phyloP scores from a whole-genome alignment of 495 filamentous ascomycete species.

The Talaromyces trachyspermus region DNA sequence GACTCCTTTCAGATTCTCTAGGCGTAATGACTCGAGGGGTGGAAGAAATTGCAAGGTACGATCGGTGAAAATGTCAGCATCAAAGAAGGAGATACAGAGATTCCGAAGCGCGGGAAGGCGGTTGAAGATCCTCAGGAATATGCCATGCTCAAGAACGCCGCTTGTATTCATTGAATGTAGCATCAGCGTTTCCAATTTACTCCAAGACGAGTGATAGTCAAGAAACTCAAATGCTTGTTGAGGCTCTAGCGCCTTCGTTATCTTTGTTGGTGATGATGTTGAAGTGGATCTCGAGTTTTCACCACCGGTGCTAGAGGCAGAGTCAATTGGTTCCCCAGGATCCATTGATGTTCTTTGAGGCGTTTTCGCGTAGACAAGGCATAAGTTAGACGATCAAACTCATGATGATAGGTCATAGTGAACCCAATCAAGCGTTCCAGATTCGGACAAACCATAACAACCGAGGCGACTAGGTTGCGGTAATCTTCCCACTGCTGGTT shows the following conservation, averaged over 20 bases:
- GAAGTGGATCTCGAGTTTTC: conserved; percentile 38
- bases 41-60: conserved; percentile 62
- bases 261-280: conserved; percentile 22
- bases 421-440: conserved; percentile 68
- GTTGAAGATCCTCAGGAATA: conserved; percentile 62
- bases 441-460: conserved; percentile 84
- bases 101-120: conserved; percentile 62
- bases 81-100: conserved; percentile 68
- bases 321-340: conserved; percentile 48
- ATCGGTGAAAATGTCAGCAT: conserved; percentile 66
- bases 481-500: conserved; percentile 50
- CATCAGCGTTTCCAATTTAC: conserved; percentile 62
- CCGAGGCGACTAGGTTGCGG: conserved; percentile 64
- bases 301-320: conserved; percentile 10
- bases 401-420: conserved; percentile 61
- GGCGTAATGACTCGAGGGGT: conserved; percentile 60
- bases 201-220: conserved; percentile 63
- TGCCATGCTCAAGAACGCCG: conserved; percentile 55
- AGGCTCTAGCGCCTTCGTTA: conserved; percentile 44
- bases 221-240: conserved; percentile 63
- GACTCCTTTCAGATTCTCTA: conserved; percentile 70
- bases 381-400: conserved; percentile 67
- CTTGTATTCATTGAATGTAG: conserved; percentile 55
- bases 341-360: conserved; percentile 75
- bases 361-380: conserved; percentile 69